A percentile compares a stretch with the other conserved stretches of the same genome.
Conservation (phyloP, 345 rosid species). For the Gossypium turneri region DNA sequence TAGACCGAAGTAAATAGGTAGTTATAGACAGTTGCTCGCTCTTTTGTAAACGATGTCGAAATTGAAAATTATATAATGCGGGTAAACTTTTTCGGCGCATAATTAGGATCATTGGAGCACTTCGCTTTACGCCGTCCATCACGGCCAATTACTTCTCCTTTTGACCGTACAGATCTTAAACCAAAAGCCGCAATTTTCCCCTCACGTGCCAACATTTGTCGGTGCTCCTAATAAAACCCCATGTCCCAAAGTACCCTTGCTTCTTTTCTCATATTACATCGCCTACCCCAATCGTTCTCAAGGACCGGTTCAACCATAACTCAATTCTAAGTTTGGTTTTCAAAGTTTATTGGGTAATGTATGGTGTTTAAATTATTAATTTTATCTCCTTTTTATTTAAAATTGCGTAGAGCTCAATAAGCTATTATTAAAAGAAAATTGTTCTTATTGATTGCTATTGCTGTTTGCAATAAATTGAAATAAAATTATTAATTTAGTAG, state of each 20-base stretch:
- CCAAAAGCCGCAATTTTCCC: neutral
- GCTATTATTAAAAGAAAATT: too few relatives aligned
- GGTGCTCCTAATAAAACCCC: conserved; percentile 16
- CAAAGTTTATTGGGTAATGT: neutral
- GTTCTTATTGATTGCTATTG: too few relatives aligned
- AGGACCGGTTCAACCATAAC: too few relatives aligned
- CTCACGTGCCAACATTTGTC: conserved; percentile 25
- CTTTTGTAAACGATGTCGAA: neutral
- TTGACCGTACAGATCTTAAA: conserved; percentile 33
- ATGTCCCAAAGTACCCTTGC: conserved; percentile 8
- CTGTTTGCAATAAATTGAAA: too few relatives aligned
- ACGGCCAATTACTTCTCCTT: conserved; percentile 8
- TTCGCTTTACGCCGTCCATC: neutral
- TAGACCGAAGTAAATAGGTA: conserved; percentile 4
- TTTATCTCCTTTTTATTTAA: too few relatives aligned
- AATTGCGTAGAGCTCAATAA: too few relatives aligned
- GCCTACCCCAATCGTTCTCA: conserved; percentile 6
- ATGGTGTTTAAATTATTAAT: too few relatives aligned
- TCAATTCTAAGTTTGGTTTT: neutral
- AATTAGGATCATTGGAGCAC: conserved; percentile 30
- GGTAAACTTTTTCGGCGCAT: conserved; percentile 31
- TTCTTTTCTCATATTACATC: conserved; percentile 1
- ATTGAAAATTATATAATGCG: conserved; percentile 1
- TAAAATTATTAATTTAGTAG: too few relatives aligned
- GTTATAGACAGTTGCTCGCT: conserved; percentile 5